Conservation (phyloP, 805 yeast species). For the Lipomyces spencermartinsiae region DNA sequence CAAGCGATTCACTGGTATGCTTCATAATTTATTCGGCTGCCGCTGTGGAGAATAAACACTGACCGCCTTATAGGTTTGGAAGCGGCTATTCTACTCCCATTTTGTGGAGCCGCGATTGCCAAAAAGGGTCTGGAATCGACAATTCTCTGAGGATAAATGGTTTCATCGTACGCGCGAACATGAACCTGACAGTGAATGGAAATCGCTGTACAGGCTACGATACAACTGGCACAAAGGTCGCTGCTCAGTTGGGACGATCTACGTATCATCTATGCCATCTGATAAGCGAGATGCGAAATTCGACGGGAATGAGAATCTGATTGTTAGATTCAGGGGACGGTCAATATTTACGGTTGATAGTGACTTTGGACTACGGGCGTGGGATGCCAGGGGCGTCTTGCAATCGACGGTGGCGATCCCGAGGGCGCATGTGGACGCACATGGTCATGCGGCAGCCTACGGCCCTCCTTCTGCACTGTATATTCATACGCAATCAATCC, state of each 20-base stretch:
- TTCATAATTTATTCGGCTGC: background rate
- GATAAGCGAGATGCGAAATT: background rate
- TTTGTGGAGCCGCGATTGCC: constrained; percentile 24
- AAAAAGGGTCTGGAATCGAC: background rate
- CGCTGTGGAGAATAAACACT: background rate
- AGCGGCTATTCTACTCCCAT: constrained; percentile 15
- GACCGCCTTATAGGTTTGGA: constrained; percentile 22
- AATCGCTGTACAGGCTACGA: constrained; percentile 22
- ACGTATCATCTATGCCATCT: constrained; percentile 5
- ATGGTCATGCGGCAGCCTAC: background rate
- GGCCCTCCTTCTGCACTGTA: constrained; percentile 20
- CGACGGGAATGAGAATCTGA: constrained; percentile 11
- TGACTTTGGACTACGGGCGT: constrained; percentile 19
- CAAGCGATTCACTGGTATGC: constrained; percentile 28
- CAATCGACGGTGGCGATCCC: constrained; percentile 16
- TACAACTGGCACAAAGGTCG: constrained; percentile 35
- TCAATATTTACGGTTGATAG: constrained; percentile 26
- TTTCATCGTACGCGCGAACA: background rate
- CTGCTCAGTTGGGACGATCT: constrained; percentile 26
- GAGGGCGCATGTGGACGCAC: background rate
- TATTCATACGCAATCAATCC: background rate
- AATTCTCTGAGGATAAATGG: constrained; percentile 3
- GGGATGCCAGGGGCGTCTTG: constrained; percentile 20
- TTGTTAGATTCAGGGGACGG: constrained; percentile 27
- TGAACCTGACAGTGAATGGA: constrained; percentile 22